These are phyloP conservation scores for Boechera stricta DNA, from an alignment of 345 rosid genomes.

Conservation along the genomic window DNA sequence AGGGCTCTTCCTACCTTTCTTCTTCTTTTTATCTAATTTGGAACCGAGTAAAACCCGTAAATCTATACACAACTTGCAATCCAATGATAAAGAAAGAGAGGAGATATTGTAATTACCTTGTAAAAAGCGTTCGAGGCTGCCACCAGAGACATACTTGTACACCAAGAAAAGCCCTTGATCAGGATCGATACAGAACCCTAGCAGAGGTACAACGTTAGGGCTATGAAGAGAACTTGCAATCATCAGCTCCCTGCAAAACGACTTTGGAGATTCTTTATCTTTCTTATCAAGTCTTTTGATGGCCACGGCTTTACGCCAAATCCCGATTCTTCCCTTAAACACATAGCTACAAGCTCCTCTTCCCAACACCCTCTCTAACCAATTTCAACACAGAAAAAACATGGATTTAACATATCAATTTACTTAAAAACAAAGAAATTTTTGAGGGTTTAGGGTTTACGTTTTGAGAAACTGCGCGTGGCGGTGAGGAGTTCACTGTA, in stretches of 20 bases:
- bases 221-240: slow-evolving; percentile 88
- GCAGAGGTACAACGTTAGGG: slow-evolving; percentile 75
- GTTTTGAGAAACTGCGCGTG: slow-evolving; percentile 82
- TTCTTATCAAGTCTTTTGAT: slow-evolving; percentile 84
- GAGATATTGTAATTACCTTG: slow-evolving; percentile 59
- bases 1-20: slow-evolving; percentile 52
- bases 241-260: slow-evolving; percentile 95
- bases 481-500: slow-evolving; percentile 77
- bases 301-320: slow-evolving; percentile 74
- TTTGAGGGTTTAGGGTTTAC: slow-evolving; percentile 43
- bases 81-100: neutral
- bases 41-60: neutral
- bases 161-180: slow-evolving; percentile 93
- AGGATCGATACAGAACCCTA: slow-evolving; percentile 89
- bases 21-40: slow-evolving; percentile 71
- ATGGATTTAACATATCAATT: neutral
- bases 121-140: slow-evolving; percentile 80
- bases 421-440: no score
- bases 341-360: slow-evolving; percentile 96
- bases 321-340: slow-evolving; percentile 81
- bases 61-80: neutral
- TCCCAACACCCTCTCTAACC: slow-evolving; percentile 86
- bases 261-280: slow-evolving; percentile 86
- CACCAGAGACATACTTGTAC: slow-evolving; percentile 90
- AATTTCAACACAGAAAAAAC: neutral